Percentiles rank a stretch among this genome's conserved stretches.
These are phyloP conservation scores for Aspergillus candidus DNA, from an alignment of 2,329 filamentous ascomycete species.

Conservation along the genomic window DNA sequence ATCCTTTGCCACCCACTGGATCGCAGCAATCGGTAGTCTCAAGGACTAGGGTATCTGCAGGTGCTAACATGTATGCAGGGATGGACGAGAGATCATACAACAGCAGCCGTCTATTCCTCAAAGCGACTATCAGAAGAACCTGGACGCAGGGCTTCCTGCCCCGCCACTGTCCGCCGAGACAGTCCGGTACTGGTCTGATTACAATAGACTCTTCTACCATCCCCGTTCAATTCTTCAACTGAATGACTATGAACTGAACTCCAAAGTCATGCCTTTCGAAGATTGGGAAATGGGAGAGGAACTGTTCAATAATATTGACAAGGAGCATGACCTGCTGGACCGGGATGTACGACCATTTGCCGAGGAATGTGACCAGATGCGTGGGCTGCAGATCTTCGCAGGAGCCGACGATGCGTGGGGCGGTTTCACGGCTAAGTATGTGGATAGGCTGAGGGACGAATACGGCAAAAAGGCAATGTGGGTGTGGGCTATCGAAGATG, in stretches of 20 bases:
- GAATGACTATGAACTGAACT: constrained; percentile 79
- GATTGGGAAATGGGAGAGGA: constrained; percentile 68
- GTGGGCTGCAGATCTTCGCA: constrained; percentile 74
- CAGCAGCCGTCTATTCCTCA: constrained; percentile 60
- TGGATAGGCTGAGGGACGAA: constrained; percentile 78
- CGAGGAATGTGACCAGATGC: constrained; percentile 89
- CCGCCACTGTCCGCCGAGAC: constrained; percentile 60
- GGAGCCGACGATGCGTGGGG: constrained; percentile 74
- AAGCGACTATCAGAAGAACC: constrained; percentile 70
- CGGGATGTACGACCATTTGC: constrained; percentile 82
- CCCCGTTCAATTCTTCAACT: constrained; percentile 81
- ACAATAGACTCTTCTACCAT: constrained; percentile 86
- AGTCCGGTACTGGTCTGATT: constrained; percentile 97
- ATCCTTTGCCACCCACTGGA: too few species aligned
- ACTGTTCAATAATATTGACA: constrained; percentile 66
- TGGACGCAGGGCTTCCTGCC: constrained; percentile 63
- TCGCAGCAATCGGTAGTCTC: too few species aligned
- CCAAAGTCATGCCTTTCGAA: constrained; percentile 74
- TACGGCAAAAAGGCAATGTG: constrained; percentile 82
- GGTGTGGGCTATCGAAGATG: constrained; percentile 76
- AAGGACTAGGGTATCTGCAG: too few species aligned
- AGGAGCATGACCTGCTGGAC: constrained; percentile 80
- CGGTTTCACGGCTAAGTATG: constrained; percentile 65
- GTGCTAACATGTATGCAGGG: constrained; percentile 42
- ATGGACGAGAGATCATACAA: constrained; percentile 62